phyloP scores from a whole-genome alignment of 768 basidiomycete genomes.

The Udeniomyces megalosporus region DNA sequence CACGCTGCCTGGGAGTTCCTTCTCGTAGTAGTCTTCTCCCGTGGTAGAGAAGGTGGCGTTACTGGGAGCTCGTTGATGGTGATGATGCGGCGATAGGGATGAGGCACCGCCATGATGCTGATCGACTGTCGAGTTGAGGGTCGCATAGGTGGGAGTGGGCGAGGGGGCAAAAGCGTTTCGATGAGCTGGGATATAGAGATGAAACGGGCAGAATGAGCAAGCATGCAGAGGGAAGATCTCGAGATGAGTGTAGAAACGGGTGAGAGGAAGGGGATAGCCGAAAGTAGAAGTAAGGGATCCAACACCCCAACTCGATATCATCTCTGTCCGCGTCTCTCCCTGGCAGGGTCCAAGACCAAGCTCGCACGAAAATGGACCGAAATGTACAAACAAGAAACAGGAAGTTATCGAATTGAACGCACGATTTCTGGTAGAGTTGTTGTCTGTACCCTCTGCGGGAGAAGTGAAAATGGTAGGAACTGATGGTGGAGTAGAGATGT shows the following conservation, averaged over 20 bases:
- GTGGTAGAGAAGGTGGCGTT: neutral
- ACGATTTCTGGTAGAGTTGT: neutral
- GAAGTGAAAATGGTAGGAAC: neutral
- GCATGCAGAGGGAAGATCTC: too few species aligned
- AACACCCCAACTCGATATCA: neutral
- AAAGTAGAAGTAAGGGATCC: too few species aligned
- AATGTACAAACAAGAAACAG: too few species aligned
- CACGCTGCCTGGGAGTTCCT: neutral
- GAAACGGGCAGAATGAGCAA: too few species aligned
- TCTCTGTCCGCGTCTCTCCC: too few species aligned
- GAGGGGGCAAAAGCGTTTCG: neutral
- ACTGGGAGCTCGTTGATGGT: slow-evolving; percentile 16
- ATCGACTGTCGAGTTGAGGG: neutral
- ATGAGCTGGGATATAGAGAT: too few species aligned
- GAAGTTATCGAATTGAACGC: neutral
- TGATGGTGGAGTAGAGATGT: neutral
- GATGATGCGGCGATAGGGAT: slow-evolving; percentile 20
- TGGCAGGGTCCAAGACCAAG: too few species aligned
- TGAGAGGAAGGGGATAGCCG: neutral
- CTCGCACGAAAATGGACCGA: neutral
- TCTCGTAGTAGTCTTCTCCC: neutral
- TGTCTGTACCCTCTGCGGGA: neutral
- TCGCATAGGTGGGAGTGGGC: neutral
- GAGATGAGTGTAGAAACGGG: neutral
- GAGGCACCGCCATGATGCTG: neutral